Evolutionary conservation across 345 rosid genomes (phyloP), one percentile per base, ranked within the genome.

Genomic region (Hypericum androsaemum): DNA sequence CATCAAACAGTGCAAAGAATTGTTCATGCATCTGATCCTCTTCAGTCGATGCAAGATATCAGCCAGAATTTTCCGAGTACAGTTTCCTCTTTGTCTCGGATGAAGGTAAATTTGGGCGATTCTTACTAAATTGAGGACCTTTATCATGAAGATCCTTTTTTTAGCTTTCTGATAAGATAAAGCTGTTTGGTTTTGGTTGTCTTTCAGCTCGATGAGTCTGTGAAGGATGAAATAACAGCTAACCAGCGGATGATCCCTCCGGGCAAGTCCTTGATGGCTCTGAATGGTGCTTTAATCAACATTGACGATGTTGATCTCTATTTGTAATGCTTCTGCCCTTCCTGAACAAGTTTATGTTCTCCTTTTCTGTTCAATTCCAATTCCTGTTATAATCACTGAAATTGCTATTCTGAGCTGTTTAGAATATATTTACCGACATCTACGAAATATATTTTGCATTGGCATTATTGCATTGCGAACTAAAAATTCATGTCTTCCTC

Each of bases 1-100:
- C 97, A 92, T 79, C 98, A 92, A 74, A 92, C 98, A 39, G 94
- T 90, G 17, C 97, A 92, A 76, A 81, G 97, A 68, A 92, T 92
- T 64, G 87, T 88, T 54, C 97, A 82, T 43, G 90, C 95, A 58
- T 83, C 94, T 55, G 95, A 92, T 69, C 94, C 98, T 66, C 65
- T 85, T 62, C 98, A 85, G 61, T 77, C 90, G 51, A 92, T 92
- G 97, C 90, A 81, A 64, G 97, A 92, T 75, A 88, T 92, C 64
- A 92, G 74, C 75, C 98, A 88, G 71, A 92, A 92, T 69, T 92
- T 92, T 73, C 98, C 98, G 11, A 88, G 86, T 61, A 76, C 85
- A 40, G 97, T 92, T 67, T 92, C 98, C 56, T 88, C 94, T 60
- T 76, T 92, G 63, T 92, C 98, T 62, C 97, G 90, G 54, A 85